Percentiles rank a stretch among this genome's conserved stretches.
phyloP scores from a whole-genome alignment of 2,329 filamentous ascomycete species.

The Fusarium sp. region DNA sequence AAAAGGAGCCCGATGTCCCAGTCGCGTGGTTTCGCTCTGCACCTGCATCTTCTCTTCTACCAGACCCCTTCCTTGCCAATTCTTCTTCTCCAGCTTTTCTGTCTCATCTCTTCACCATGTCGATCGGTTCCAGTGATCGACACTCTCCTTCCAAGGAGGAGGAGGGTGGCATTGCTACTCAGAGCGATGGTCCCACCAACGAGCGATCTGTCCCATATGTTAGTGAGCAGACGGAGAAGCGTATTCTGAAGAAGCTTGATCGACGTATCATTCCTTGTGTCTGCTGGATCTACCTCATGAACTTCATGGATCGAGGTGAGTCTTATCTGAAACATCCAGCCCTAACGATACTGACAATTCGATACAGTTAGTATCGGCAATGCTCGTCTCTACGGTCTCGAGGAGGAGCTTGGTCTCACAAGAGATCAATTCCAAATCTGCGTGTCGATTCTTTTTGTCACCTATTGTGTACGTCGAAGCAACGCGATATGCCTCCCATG shows the following conservation, averaged over 20 bases:
- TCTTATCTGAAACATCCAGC: fast-evolving
- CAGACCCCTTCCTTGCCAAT: background rate
- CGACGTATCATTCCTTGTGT: constrained; percentile 47
- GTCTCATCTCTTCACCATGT: constrained; percentile 5
- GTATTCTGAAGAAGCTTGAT: constrained; percentile 46
- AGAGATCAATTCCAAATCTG: constrained; percentile 67
- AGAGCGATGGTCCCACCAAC: constrained; percentile 22
- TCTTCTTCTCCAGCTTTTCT: background rate
- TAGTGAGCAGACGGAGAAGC: constrained; percentile 34
- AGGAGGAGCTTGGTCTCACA: constrained; percentile 66
- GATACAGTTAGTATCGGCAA: constrained; percentile 74
- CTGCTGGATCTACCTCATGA: constrained; percentile 50
- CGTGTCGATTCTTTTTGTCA: constrained; percentile 55
- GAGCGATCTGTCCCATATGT: constrained; percentile 29
- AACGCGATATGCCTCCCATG: fast-evolving
- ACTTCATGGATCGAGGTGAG: constrained; percentile 50
- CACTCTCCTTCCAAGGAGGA: constrained; percentile 25
- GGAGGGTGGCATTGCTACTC: constrained; percentile 19
- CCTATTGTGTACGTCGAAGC: constrained; percentile 53
- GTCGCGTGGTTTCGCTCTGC: constrained; percentile 2
- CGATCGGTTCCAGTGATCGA: constrained; percentile 8
- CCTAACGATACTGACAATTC: background rate
- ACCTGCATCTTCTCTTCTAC: constrained; percentile 3
- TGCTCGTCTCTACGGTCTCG: constrained; percentile 59
- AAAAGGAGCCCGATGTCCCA: constrained; percentile 6